Base-by-base conservation (phyloP, 768 basidiomycete species). In the Boletus sp. region DNA sequence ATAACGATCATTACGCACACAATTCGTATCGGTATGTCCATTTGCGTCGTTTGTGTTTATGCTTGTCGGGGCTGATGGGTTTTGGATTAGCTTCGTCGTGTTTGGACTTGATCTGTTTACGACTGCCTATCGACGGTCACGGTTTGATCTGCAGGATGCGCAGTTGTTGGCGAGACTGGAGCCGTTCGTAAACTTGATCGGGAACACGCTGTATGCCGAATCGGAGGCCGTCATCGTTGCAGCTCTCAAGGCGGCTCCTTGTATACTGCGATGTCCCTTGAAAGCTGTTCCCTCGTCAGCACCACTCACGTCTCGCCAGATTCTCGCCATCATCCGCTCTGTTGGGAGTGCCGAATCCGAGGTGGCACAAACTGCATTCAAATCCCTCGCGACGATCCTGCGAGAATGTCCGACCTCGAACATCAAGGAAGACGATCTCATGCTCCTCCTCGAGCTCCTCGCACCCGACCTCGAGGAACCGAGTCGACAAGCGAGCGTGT, bases 391-490 rank as follows among this genome's bases (percentile, higher is more conserved):
- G 0, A 82, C 81, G 12, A 84, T 98, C 61, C 79, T 99, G 18
- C 89, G 97, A n/a, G 93, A 95, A 62, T 87, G 89, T 53, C 84
- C 90, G 10, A 68, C 83, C 4, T 85, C 91, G 4, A 83, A 90
- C 58, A 78, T 98, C 51, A 89, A 91, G 68, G 96, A 98, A 68
- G 86, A 86, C 63, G 96, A 98, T 65, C 80, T 98, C 11, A 79
- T 89, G 15, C 91, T 87, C 69, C 79, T 99, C 12, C 81, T 99
- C 41, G 89, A 93, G 66, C 79, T 98, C 41, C 77, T 98, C 39
- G 73, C 83, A 0, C 95, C 96, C 0, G 95, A 99, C 68, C 74
- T 99, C 10, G 95, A 98, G 70, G 96, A 98, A 33, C 85, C 90
- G 0, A 79, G 78, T 10, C 85, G 93, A 7, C 96, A 99, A 71